Base-by-base conservation (phyloP, 208 protist genomes). In the Vickermania ingenoplastis region DNA sequence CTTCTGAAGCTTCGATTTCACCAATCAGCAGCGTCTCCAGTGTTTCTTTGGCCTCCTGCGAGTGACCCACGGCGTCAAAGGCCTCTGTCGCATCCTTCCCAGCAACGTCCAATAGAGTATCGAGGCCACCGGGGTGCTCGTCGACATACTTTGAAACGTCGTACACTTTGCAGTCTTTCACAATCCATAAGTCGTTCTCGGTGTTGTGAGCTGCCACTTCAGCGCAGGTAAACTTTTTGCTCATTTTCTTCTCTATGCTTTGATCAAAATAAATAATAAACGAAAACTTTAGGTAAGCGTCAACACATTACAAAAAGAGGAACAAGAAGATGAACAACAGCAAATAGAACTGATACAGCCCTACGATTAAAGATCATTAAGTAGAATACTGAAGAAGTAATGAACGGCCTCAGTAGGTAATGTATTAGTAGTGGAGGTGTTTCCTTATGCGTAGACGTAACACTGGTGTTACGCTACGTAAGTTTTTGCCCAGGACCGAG, bases 71-170 rank as follows among this genome's bases (percentile, higher is more conserved):
- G 3, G 67, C 73, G 57, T 94, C 78, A 57, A 97, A 97, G 31
- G 83, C 89, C 25, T 66, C 71, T 24, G 81, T 87, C 28, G 79
- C 85, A 50, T 97, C 89, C 63, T 84, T 83, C 13, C 87, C 91
- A 1, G 78, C 91, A 23, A 89, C 75, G 27, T 81, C 79, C 4
- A 90, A 64, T 7, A 97, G 80, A 0, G 86, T 87, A 62, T 92
- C 89, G 5, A 77, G 69, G 50, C 91, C 89, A 31, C 93, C 93
- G n/a, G 93, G 89, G 70, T 97, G 91, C 53, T 80, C 60, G 60
- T 92, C 77, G 41, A 89, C 72, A 59, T 94, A 97, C 53, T 78
- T 76, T 14, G 79, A 90, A 24, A 96, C 69, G 31, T 91, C 75
- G 57, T 92, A 94, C 5, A 96, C 87, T 62, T 92, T 93, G 50